A percentile compares a stretch with the other conserved stretches of the same genome.
phyloP scores from a whole-genome alignment of 139 green algal species.

The Coccomyxa sp. region DNA sequence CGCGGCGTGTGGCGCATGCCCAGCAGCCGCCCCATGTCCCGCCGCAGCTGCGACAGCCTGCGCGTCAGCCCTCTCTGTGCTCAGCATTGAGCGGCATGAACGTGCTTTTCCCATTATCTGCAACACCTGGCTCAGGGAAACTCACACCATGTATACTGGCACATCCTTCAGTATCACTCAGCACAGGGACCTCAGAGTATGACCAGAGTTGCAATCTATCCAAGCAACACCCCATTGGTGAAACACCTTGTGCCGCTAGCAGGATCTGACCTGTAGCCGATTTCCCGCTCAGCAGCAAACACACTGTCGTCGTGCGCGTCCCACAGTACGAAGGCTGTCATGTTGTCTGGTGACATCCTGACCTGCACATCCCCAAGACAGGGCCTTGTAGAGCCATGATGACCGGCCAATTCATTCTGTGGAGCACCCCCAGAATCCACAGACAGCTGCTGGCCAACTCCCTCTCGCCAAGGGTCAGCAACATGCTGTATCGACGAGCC shows the following conservation, averaged over 20 bases:
- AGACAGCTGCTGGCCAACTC: no score
- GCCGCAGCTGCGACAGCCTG: slow-evolving; percentile 20
- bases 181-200: neutral
- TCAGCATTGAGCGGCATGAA: neutral
- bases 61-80: neutral
- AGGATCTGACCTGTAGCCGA: slow-evolving; percentile 23
- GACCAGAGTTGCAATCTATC: neutral
- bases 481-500: no score
- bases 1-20: slow-evolving; percentile 22
- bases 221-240: no score
- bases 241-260: no score
- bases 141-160: neutral
- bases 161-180: neutral
- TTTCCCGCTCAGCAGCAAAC: neutral
- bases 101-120: neutral
- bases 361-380: no score
- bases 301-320: slow-evolving; percentile 14
- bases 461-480: no score
- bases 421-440: no score
- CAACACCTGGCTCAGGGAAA: neutral
- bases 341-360: slow-evolving; percentile 46
- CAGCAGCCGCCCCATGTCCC: slow-evolving; percentile 15
- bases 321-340: slow-evolving; percentile 52
- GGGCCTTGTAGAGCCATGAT: no score
- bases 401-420: no score